Evolutionary conservation across 805 yeast genomes (phyloP).

Genomic region (Torulaspora delbrueckii): DNA sequence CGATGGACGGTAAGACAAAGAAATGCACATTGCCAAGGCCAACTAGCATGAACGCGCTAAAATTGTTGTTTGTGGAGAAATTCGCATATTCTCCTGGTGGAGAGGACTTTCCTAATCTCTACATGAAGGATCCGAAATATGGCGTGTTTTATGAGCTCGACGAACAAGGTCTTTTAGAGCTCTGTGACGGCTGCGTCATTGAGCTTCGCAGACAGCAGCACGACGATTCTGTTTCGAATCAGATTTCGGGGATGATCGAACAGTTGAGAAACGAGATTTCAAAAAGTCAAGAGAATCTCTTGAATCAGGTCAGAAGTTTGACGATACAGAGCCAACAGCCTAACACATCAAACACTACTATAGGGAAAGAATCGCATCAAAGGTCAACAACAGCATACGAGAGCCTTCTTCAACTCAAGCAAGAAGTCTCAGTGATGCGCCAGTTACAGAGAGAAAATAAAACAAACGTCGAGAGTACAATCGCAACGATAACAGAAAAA

Average conservation of each 20-base stretch:
- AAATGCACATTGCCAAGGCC: slow-evolving; percentile 40
- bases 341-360: not conserved
- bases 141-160: slow-evolving; percentile 77
- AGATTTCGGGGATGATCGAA: slow-evolving; percentile 8
- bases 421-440: slow-evolving; percentile 54
- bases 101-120: slow-evolving; percentile 70
- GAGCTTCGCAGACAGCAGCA: slow-evolving; percentile 37
- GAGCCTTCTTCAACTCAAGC: slow-evolving; percentile 43
- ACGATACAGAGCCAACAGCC: not conserved
- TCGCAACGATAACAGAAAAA: slow-evolving; percentile 42
- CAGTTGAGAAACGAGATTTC: slow-evolving; percentile 15
- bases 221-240: not conserved
- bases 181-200: slow-evolving; percentile 56
- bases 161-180: slow-evolving; percentile 54
- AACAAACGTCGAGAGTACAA: slow-evolving; percentile 39
- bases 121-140: slow-evolving; percentile 56
- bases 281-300: slow-evolving; percentile 13
- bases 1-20: slow-evolving; percentile 49
- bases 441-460: slow-evolving; percentile 50
- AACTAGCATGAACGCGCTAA: slow-evolving; percentile 41
- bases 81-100: slow-evolving; percentile 78
- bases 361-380: not conserved
- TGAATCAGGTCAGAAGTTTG: slow-evolving; percentile 11
- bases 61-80: slow-evolving; percentile 77
- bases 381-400: slow-evolving; percentile 10